Conservation (phyloP, 257 asterid genomes). For the Salvia splendens region DNA sequence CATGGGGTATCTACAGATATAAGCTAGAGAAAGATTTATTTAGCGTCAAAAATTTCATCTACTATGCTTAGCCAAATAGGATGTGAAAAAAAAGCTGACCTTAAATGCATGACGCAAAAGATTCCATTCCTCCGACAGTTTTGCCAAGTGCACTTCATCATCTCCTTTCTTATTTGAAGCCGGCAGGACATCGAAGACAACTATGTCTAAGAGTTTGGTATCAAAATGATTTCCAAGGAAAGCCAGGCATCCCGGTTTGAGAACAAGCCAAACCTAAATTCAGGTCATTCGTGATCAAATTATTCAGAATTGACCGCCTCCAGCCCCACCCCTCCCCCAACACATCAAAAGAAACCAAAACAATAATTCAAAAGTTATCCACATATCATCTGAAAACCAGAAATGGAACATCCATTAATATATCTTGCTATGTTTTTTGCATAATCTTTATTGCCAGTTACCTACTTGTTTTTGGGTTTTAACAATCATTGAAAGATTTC, state of each 20-base stretch:
- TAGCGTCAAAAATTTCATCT: not conserved
- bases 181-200: slow-evolving; percentile 65
- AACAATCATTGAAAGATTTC: slow-evolving; percentile 7
- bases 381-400: slow-evolving; percentile 15
- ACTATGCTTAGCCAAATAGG: slow-evolving; percentile 8
- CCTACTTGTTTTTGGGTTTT: not conserved
- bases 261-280: slow-evolving; percentile 89
- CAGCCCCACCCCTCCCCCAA: not conserved
- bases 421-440: slow-evolving; percentile 5
- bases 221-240: slow-evolving; percentile 79
- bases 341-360: not conserved
- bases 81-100: slow-evolving; percentile 47
- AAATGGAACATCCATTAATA: slow-evolving; percentile 16
- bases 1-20: slow-evolving; percentile 1
- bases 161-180: slow-evolving; percentile 53
- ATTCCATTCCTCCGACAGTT: slow-evolving; percentile 53
- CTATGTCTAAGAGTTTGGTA: slow-evolving; percentile 70
- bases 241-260: slow-evolving; percentile 91
- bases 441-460: not conserved
- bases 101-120: slow-evolving; percentile 82
- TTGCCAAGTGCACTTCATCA: slow-evolving; percentile 53
- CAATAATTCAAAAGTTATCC: not conserved
- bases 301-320: slow-evolving; percentile 13
- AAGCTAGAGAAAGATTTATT: not conserved
- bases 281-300: slow-evolving; percentile 26